phyloP scores from a whole-genome alignment of 306 rosid species.

The Rosa rugosa region DNA sequence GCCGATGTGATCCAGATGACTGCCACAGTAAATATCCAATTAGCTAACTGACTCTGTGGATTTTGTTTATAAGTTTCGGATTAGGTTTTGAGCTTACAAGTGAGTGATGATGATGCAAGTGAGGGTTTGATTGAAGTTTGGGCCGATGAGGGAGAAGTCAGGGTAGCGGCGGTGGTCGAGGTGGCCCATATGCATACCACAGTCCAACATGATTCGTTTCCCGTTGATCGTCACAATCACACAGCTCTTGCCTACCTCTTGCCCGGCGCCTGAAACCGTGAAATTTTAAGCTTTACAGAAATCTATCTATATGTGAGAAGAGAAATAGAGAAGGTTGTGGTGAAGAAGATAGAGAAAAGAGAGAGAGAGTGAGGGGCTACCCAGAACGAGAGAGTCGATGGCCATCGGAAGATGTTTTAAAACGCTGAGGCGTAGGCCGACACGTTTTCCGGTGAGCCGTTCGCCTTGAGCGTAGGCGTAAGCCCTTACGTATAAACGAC shows the following conservation, averaged over 20 bases:
- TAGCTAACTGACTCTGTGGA: not conserved
- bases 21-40: slow-evolving; percentile 10
- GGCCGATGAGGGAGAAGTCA: slow-evolving; percentile 56
- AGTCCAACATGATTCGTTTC: slow-evolving; percentile 91
- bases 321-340: not conserved
- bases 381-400: slow-evolving; percentile 65
- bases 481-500: no score
- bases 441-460: no score
- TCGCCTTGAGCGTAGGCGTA: no score
- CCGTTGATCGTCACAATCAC: slow-evolving; percentile 80
- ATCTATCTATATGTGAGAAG: not conserved
- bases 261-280: slow-evolving; percentile 73
- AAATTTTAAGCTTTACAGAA: not conserved
- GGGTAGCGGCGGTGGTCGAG: slow-evolving; percentile 77
- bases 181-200: slow-evolving; percentile 87
- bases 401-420: no score
- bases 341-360: not conserved
- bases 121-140: slow-evolving; percentile 44
- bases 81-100: slow-evolving; percentile 39
- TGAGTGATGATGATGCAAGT: slow-evolving; percentile 87
- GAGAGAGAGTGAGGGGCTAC: slow-evolving; percentile 26
- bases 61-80: not conserved
- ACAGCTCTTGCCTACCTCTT: slow-evolving; percentile 96
- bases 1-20: slow-evolving; percentile 92
- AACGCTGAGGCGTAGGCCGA: no score